Percentiles rank a stretch among this genome's conserved stretches.
Conservation (phyloP, 176 grass and related monocot genomes). For the Echinochloa phyllopogon region DNA sequence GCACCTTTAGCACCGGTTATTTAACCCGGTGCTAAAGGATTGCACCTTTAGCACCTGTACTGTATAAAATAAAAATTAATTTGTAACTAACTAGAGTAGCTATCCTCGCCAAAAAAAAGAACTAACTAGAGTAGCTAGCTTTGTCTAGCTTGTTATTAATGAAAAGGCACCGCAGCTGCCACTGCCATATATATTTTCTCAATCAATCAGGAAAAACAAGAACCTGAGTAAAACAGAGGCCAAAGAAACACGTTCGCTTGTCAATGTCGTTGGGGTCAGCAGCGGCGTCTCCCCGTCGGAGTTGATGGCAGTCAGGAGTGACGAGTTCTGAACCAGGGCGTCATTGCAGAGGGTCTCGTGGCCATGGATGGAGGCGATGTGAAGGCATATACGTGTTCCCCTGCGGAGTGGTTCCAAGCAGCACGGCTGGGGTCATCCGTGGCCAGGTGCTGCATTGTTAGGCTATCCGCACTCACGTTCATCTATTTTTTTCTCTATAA, state of each 20-base stretch:
- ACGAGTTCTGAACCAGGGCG: background rate
- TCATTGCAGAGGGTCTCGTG: background rate
- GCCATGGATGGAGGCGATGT: background rate
- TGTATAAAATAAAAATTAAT: too few species aligned
- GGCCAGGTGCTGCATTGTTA: background rate
- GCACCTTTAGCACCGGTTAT: too few species aligned
- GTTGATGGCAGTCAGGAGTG: background rate
- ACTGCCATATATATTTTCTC: too few species aligned
- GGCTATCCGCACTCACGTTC: background rate
- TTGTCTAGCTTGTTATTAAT: background rate
- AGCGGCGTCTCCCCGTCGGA: background rate
- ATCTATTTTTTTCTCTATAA: constrained; percentile 10
- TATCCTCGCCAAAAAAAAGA: too few species aligned
- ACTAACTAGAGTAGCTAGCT: too few species aligned
- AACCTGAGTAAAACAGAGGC: background rate
- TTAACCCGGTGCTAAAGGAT: too few species aligned
- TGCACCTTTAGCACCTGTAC: too few species aligned
- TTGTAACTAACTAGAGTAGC: too few species aligned
- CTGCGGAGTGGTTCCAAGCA: constrained; percentile 14
- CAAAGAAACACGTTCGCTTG: background rate
- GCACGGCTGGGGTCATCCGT: background rate
- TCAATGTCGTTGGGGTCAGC: background rate
- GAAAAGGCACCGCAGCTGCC: too few species aligned
- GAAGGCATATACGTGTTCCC: constrained; percentile 45
- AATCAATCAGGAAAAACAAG: too few species aligned